Percentiles rank a stretch among this genome's conserved stretches.
These are phyloP conservation scores for Exserohilum rostratum DNA, from an alignment of 2,329 filamentous ascomycete genomes.

Conservation along the genomic window DNA sequence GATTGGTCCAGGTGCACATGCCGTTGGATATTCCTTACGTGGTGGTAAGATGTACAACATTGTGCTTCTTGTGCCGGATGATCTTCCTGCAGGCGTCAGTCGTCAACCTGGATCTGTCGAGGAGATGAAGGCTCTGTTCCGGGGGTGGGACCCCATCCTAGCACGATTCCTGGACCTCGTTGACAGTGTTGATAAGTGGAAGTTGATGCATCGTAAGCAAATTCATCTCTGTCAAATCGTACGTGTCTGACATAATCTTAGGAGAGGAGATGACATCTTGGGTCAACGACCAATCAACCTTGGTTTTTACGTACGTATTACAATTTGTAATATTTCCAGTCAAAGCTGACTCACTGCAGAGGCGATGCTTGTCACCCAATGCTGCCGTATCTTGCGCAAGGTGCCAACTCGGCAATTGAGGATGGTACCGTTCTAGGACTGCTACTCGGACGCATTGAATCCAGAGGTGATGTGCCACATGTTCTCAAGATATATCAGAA, in stretches of 20 bases:
- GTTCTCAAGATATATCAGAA: conserved; percentile 52
- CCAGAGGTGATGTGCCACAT: conserved; percentile 35
- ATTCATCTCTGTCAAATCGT: background rate
- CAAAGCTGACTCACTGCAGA: conserved; percentile 33
- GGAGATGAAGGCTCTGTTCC: conserved; percentile 65
- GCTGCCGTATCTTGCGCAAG: conserved; percentile 35
- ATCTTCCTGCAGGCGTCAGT: conserved; percentile 59
- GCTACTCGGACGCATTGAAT: conserved; percentile 49
- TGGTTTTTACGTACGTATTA: background rate
- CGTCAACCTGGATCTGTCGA: conserved; percentile 59
- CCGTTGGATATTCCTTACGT: conserved; percentile 64
- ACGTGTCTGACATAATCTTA: background rate
- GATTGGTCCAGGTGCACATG: conserved; percentile 65
- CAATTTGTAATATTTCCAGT: background rate
- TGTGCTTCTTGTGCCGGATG: conserved; percentile 67
- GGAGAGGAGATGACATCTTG: background rate
- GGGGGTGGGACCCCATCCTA: conserved; percentile 65
- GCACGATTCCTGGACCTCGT: conserved; percentile 47
- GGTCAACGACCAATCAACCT: conserved; percentile 5
- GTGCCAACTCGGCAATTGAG: conserved; percentile 69
- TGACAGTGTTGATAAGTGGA: conserved; percentile 67
- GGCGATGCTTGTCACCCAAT: conserved; percentile 35
- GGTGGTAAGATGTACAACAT: conserved; percentile 66
- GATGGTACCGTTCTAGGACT: conserved; percentile 69
- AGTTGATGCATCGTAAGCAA: conserved; percentile 58